Evolutionary conservation across 2,329 filamentous ascomycete genomes (phyloP).

Genomic region (Exophiala bonariae): DNA sequence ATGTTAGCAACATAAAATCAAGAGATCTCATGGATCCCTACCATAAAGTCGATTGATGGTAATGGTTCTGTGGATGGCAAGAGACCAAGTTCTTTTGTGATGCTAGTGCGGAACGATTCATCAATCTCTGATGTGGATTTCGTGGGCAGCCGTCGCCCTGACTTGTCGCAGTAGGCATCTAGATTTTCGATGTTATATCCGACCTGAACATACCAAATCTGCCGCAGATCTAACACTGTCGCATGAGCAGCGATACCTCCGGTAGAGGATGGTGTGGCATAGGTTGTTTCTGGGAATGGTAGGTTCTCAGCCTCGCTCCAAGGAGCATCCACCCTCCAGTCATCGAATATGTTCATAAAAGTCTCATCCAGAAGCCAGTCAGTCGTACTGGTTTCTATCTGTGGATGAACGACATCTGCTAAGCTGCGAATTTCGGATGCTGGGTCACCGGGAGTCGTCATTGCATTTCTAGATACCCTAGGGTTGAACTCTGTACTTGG

Average conservation of each 20-base stretch:
- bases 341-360: conserved; percentile 4
- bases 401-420: too few relatives aligned
- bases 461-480: too few relatives aligned
- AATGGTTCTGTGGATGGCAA: conserved; percentile 3
- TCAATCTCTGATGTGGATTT: conserved; percentile 7
- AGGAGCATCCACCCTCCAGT: not conserved
- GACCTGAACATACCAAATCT: conserved; percentile 5
- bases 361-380: conserved; percentile 12
- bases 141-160: not conserved
- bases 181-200: not conserved
- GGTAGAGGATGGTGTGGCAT: not conserved
- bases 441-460: too few relatives aligned
- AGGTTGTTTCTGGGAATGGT: not conserved
- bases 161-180: not conserved
- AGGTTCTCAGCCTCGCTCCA: not conserved
- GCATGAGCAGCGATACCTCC: not conserved
- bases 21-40: not conserved
- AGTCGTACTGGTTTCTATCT: not conserved
- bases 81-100: conserved; percentile 1
- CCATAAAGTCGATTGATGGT: conserved; percentile 11
- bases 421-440: too few relatives aligned
- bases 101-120: conserved; percentile 3
- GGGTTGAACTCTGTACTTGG: too few relatives aligned
- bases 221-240: conserved; percentile 2
- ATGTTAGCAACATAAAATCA: not conserved